Base-by-base conservation (phyloP, 768 basidiomycete genomes). In the Leccinum incarnatum region DNA sequence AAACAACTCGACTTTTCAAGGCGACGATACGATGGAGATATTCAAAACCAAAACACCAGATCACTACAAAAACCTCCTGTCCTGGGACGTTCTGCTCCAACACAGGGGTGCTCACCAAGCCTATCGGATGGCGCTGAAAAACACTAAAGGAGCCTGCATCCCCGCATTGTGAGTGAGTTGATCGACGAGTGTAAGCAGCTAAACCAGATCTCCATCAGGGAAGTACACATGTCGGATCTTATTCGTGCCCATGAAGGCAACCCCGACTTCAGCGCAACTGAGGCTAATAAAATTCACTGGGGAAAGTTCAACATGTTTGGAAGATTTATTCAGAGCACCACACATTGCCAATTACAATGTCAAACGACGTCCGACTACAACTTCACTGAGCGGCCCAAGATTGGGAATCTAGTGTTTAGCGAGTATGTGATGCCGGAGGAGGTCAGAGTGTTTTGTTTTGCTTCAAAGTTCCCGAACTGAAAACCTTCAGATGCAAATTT, bases 241-340 rank as follows among this genome's bases (percentile, higher is more conserved):
- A 88, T 95, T 49, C 87, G 86, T 61, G 84, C 93, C 8, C 88
- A 97, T 63, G 91, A 93, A 74, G 89, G 86, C 57, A 95, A 96
- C 60, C 78, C 79, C 2, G 91, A 95, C 65, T 80, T 83, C 61
- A 83, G 83, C 61, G 76, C 84, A 7, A 76, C 81, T 21, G 88
- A 91, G 65, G 78, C 85, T 4, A 77, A 72, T 42, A 85, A 86
- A 69, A 90, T 98, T 55, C 94, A 98, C 67, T 98, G 96, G 96
- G 91, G 88, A 27, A 98, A 98, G 74, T 97, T 91, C 74, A 89
- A 88, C 63, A 88, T 93, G 83, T 89, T 98, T 78, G 95, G 89
- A 30, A 82, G 87, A 59, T 93, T 95, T 66, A 85, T 96, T 56
- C 81, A 83, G 53, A 85, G 82, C 65, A 89, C 94, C 6, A 80